These are phyloP conservation scores for Ganoderma leucocontextum DNA, from an alignment of 1,284 basidiomycete species.

Conservation along the genomic window DNA sequence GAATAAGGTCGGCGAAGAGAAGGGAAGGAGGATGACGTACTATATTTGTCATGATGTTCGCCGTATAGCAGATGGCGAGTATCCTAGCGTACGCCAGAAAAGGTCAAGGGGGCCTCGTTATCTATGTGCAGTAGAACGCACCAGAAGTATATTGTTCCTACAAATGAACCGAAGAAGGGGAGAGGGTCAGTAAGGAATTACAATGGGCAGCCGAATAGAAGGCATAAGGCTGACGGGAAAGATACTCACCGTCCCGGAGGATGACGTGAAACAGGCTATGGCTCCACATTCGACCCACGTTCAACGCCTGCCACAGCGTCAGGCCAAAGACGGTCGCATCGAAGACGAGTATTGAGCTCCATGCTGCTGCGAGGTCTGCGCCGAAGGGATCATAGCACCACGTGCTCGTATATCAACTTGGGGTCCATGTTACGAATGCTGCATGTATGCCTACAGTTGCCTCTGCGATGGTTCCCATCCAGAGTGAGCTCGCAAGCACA, in stretches of 20 bases:
- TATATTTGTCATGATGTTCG: conserved; percentile 14
- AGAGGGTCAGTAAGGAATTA: not conserved
- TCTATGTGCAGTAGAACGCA: not conserved
- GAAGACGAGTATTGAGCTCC: conserved; percentile 12
- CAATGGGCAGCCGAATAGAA: not conserved
- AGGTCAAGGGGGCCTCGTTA: not conserved
- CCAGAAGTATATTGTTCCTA: conserved; percentile 18
- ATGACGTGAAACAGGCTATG: conserved; percentile 10
- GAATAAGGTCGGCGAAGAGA: not conserved
- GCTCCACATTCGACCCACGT: conserved; percentile 2
- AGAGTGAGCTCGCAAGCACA: not conserved
- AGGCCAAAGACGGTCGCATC: conserved; percentile 10
- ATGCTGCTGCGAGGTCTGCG: conserved; percentile 11
- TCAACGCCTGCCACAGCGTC: conserved; percentile 6
- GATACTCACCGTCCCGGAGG: conserved; percentile 16
- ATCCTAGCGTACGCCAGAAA: not conserved
- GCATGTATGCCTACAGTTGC: not conserved
- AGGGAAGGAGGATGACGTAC: not conserved
- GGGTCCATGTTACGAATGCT: not conserved
- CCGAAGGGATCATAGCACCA: not conserved
- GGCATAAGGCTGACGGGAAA: not conserved
- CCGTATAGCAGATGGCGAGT: conserved; percentile 7
- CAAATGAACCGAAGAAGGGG: not conserved
- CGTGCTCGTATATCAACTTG: not conserved
- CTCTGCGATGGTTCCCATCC: not conserved